Evolutionary conservation across 2,329 filamentous ascomycete genomes (phyloP).

Genomic region (Pseudogymnoascus sp.): DNA sequence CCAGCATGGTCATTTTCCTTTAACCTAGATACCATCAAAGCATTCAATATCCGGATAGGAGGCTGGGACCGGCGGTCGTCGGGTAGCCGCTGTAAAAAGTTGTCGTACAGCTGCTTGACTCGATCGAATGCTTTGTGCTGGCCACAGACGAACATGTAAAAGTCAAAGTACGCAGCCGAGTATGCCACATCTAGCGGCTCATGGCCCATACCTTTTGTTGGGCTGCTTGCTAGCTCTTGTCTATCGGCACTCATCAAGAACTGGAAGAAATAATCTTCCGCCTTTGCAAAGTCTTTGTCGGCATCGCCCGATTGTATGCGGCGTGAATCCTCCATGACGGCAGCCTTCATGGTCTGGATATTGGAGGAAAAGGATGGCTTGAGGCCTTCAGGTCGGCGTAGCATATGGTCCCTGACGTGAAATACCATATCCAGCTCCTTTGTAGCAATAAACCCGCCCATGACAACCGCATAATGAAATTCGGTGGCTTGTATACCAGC

Average conservation of each 20-base stretch:
- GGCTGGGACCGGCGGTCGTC: conserved; percentile 31
- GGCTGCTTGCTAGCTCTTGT: conserved; percentile 21
- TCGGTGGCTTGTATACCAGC: conserved; percentile 36
- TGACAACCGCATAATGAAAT: conserved; percentile 47
- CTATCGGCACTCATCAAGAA: conserved; percentile 20
- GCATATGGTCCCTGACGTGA: conserved; percentile 40
- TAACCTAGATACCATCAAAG: conserved; percentile 61
- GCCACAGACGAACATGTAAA: conserved; percentile 49
- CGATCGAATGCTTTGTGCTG: conserved; percentile 37
- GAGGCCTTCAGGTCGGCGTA: conserved; percentile 26
- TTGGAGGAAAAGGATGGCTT: conserved; percentile 31
- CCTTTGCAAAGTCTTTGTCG: conserved; percentile 21
- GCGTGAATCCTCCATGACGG: conserved; percentile 19
- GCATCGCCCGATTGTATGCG: conserved; percentile 14
- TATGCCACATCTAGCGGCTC: conserved; percentile 24
- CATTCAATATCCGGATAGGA: conserved; percentile 49
- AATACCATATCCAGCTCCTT: conserved; percentile 39
- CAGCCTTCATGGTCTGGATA: conserved; percentile 34
- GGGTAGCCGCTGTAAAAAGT: conserved; percentile 41
- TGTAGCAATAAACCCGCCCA: conserved; percentile 38
- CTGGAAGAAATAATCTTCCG: conserved; percentile 23
- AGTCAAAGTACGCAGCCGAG: conserved; percentile 39
- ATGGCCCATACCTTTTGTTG: conserved; percentile 21
- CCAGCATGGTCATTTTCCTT: conserved; percentile 49
- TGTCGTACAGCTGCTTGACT: conserved; percentile 47